Evolutionary conservation across 306 rosid genomes (phyloP).

Genomic region (Macrotyloma uniflorum): DNA sequence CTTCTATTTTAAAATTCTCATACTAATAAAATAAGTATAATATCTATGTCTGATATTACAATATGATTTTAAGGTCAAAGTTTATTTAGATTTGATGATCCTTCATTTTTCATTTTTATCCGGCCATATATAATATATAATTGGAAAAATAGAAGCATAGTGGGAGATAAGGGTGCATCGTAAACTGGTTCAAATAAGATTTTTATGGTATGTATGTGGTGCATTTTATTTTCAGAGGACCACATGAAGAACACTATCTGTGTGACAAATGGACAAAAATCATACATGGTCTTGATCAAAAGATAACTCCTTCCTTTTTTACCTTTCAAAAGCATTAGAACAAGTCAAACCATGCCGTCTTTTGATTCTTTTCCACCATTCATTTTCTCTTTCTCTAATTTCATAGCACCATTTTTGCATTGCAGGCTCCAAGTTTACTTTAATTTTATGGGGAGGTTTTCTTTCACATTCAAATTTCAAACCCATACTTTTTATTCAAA

Average conservation of each 20-base stretch:
- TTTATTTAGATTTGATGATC: no score
- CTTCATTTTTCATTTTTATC: neutral
- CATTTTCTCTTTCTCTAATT: neutral
- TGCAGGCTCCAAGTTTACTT: conserved; percentile 1
- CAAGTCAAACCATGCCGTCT: conserved; percentile 21
- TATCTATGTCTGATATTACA: no score
- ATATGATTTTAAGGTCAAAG: no score
- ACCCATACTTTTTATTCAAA: neutral
- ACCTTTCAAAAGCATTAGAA: conserved; percentile 6
- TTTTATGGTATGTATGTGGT: neutral
- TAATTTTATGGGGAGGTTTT: neutral
- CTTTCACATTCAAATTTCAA: conserved; percentile 12
- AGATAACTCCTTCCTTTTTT: neutral
- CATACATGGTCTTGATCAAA: conserved; percentile 5
- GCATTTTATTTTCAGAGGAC: neutral
- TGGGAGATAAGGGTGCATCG: neutral
- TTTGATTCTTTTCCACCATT: neutral
- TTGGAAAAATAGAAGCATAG: neutral
- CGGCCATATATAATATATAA: neutral
- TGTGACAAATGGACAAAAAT: neutral
- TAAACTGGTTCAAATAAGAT: neutral
- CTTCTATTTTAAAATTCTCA: neutral
- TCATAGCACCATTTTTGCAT: neutral
- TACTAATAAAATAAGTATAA: no score
- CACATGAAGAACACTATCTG: neutral